Conservation (phyloP, 805 yeast genomes). For the Candida quercuum region DNA sequence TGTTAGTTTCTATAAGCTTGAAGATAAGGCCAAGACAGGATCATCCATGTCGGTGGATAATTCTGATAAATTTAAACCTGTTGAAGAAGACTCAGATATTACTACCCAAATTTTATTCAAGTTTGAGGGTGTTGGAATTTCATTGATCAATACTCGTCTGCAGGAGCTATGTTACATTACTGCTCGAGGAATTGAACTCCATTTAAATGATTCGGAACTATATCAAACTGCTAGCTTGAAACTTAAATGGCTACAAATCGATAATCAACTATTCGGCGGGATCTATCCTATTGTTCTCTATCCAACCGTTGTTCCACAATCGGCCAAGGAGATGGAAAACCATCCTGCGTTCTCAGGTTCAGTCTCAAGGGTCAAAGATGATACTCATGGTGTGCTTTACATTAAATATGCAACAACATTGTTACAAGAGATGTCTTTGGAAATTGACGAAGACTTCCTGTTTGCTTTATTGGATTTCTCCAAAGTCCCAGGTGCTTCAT, state of each 20-base stretch:
- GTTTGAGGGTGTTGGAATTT: constrained; percentile 83
- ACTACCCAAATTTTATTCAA: constrained; percentile 44
- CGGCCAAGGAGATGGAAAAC: constrained; percentile 72
- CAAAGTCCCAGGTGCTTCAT: constrained; percentile 76
- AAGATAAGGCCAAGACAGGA: constrained; percentile 23
- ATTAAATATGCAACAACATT: constrained; percentile 88
- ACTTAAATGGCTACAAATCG: constrained; percentile 92
- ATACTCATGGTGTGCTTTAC: constrained; percentile 82
- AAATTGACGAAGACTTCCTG: constrained; percentile 89
- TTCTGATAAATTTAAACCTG: constrained; percentile 49
- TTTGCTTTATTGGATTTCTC: constrained; percentile 77
- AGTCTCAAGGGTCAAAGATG: constrained; percentile 78
- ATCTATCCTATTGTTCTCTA: constrained; percentile 82
- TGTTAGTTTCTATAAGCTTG: constrained; percentile 62
- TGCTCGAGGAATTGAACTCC: constrained; percentile 71
- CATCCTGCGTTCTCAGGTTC: constrained; percentile 93
- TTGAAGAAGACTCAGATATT: constrained; percentile 30
- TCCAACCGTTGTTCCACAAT: constrained; percentile 86
- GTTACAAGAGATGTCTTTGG: constrained; percentile 87
- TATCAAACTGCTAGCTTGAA: constrained; percentile 78
- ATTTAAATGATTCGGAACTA: constrained; percentile 77
- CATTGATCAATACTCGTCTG: constrained; percentile 63
- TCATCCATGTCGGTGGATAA: constrained; percentile 28
- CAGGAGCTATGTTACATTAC: constrained; percentile 85
- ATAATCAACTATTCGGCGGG: constrained; percentile 86